Percentiles rank a stretch among this genome's conserved stretches.
Conservation (phyloP, 192 early-diverging fungal genomes). For the Oehlia diaphana region DNA sequence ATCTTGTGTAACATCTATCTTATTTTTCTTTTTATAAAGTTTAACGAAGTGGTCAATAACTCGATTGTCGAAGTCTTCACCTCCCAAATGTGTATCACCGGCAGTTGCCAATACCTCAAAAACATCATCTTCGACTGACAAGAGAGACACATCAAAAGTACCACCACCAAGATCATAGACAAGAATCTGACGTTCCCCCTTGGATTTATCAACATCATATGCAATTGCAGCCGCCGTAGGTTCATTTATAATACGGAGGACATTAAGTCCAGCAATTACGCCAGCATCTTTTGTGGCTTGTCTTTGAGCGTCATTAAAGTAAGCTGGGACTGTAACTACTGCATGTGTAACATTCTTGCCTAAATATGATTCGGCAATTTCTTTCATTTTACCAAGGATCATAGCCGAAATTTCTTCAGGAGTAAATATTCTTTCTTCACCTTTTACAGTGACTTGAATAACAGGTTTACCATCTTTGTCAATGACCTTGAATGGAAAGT, state of each 20-base stretch:
- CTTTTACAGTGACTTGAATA: conserved; percentile 85
- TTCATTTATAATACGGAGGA: conserved; percentile 91
- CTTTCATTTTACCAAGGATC: conserved; percentile 93
- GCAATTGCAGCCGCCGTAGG: conserved; percentile 91
- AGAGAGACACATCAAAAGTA: conserved; percentile 95
- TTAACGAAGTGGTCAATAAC: conserved; percentile 92
- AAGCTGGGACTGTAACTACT: conserved; percentile 97
- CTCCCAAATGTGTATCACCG: conserved; percentile 97
- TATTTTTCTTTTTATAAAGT: conserved; percentile 89
- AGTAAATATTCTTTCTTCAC: conserved; percentile 79
- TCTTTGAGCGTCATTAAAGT: conserved; percentile 95
- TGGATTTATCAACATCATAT: conserved; percentile 93
- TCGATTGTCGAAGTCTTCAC: conserved; percentile 98
- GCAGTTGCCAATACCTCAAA: conserved; percentile 95
- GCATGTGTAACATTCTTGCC: conserved; percentile 87
- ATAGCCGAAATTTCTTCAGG: conserved; percentile 96
- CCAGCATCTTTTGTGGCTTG: conserved; percentile 94
- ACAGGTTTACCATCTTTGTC: conserved; percentile 80
- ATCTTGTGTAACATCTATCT: conserved; percentile 80
- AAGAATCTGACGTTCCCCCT: conserved; percentile 86
- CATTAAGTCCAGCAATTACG: conserved; percentile 78
- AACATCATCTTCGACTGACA: conserved; percentile 94
- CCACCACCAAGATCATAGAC: conserved; percentile 98
- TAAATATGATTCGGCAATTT: conserved; percentile 86
- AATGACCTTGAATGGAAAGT: conserved; percentile 91